Evolutionary conservation across 108 stramenopile species (phyloP).

Genomic region (Skeletonema grethae): DNA sequence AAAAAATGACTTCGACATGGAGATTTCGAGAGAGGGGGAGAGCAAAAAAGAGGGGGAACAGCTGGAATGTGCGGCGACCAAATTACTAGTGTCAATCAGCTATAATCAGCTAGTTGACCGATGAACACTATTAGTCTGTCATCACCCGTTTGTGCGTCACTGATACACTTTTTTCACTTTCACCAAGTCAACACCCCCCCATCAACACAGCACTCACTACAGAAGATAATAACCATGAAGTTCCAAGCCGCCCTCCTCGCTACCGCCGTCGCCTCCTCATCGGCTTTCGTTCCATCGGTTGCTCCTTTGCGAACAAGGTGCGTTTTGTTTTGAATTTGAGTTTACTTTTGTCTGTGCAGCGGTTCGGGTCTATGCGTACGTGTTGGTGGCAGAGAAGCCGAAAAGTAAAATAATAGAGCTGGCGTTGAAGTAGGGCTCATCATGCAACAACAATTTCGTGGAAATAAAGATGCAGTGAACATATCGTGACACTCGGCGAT

Average conservation of each 20-base stretch:
- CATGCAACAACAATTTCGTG: not conserved
- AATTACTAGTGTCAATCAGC: not conserved
- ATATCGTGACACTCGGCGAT: not conserved
- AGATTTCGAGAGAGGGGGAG: not conserved
- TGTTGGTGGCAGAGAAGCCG: not conserved
- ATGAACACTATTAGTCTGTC: not conserved
- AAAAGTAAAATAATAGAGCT: too few species aligned
- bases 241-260: constrained; percentile 20
- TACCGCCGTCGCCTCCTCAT: constrained; percentile 25
- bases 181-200: not conserved
- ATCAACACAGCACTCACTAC: not conserved
- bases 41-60: not conserved
- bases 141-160: constrained; percentile 2
- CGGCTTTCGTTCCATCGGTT: constrained; percentile 38
- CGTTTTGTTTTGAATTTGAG: constrained; percentile 29
- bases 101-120: not conserved
- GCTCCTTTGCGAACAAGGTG: constrained; percentile 33
- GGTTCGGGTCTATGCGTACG: not conserved
- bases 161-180: not conserved
- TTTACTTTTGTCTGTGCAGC: constrained; percentile 5
- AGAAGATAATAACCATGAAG: constrained; percentile 32
- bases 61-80: constrained; percentile 1
- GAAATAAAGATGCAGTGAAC: too few species aligned
- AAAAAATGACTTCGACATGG: not conserved
- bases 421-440: not conserved